A percentile compares a stretch with the other conserved stretches of the same genome.
Evolutionary conservation across 129 eudicot genomes (phyloP).

Genomic region (Escallonia rubra): DNA sequence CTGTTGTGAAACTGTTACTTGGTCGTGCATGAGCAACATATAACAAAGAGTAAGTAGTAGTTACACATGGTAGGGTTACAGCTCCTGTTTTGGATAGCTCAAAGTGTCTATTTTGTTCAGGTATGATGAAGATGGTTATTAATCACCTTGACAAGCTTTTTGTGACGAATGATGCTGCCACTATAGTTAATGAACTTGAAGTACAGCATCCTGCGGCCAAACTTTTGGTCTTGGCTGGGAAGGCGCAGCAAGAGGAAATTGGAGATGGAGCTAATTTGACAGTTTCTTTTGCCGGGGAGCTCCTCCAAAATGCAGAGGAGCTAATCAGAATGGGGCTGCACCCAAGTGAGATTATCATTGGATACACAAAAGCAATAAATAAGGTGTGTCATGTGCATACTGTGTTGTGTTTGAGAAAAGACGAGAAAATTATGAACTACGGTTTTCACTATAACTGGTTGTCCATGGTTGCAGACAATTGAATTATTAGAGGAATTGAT

Average conservation of each 20-base stretch:
- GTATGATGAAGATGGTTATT: slow-evolving; percentile 94
- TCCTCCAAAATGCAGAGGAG: slow-evolving; percentile 83
- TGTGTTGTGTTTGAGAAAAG: not conserved
- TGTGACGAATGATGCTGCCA: slow-evolving; percentile 87
- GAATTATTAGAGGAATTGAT: slow-evolving; percentile 65
- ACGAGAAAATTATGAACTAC: not conserved
- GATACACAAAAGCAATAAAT: slow-evolving; percentile 70
- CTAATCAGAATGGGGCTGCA: slow-evolving; percentile 95
- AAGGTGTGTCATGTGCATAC: slow-evolving; percentile 37
- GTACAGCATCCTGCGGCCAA: slow-evolving; percentile 96
- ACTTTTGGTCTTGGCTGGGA: slow-evolving; percentile 74
- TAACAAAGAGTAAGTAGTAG: too few relatives aligned
- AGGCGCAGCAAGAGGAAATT: slow-evolving; percentile 91
- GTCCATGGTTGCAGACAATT: slow-evolving; percentile 39
- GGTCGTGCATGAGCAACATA: too few relatives aligned
- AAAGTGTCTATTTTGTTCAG: slow-evolving; percentile 17
- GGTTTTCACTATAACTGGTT: not conserved
- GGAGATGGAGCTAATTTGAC: slow-evolving; percentile 92
- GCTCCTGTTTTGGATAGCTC: too few relatives aligned
- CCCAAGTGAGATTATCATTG: slow-evolving; percentile 85
- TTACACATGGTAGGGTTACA: too few relatives aligned
- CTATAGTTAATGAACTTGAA: slow-evolving; percentile 90
- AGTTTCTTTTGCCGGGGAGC: slow-evolving; percentile 88
- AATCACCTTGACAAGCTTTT: slow-evolving; percentile 95
- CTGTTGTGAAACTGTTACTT: too few relatives aligned